These are phyloP conservation scores for Argentina anserina DNA, from an alignment of 306 rosid genomes.

Conservation along the genomic window DNA sequence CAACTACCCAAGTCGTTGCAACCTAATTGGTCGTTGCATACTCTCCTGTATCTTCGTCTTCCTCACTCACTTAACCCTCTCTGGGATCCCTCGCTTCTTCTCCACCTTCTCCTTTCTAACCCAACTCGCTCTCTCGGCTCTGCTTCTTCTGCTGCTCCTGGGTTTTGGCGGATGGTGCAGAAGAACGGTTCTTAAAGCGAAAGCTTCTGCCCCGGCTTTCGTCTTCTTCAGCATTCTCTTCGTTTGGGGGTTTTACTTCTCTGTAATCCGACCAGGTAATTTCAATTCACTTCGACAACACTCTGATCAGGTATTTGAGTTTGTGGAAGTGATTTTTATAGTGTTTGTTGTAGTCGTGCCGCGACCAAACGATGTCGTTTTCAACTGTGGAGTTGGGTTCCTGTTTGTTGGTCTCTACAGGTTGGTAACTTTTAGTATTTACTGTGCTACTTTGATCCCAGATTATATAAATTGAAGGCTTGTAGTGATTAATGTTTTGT, in stretches of 20 bases:
- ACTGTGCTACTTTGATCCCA: constrained; percentile 6
- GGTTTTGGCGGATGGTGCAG: constrained; percentile 34
- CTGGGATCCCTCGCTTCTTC: constrained; percentile 41
- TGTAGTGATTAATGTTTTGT: neutral
- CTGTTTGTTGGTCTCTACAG: constrained; percentile 38
- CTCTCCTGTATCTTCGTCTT: constrained; percentile 29
- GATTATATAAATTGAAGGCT: neutral
- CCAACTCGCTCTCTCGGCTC: constrained; percentile 41
- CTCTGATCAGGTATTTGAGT: neutral
- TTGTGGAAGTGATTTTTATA: neutral
- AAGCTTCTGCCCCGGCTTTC: constrained; percentile 42
- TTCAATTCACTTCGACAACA: neutral
- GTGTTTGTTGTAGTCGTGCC: constrained; percentile 32
- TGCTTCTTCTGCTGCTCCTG: constrained; percentile 29
- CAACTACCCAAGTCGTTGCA: neutral
- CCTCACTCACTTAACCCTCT: constrained; percentile 28
- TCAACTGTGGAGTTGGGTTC: constrained; percentile 33
- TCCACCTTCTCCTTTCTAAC: constrained; percentile 20
- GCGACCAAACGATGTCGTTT: constrained; percentile 17
- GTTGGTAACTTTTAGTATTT: constrained; percentile 11
- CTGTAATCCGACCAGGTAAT: constrained; percentile 35
- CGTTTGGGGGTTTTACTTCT: constrained; percentile 37
- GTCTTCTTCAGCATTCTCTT: constrained; percentile 43
- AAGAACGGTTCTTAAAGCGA: constrained; percentile 31
- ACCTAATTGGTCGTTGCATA: constrained; percentile 24